Evolutionary conservation across 2,329 filamentous ascomycete species (phyloP).

Genomic region (Botryotinia globosa): DNA sequence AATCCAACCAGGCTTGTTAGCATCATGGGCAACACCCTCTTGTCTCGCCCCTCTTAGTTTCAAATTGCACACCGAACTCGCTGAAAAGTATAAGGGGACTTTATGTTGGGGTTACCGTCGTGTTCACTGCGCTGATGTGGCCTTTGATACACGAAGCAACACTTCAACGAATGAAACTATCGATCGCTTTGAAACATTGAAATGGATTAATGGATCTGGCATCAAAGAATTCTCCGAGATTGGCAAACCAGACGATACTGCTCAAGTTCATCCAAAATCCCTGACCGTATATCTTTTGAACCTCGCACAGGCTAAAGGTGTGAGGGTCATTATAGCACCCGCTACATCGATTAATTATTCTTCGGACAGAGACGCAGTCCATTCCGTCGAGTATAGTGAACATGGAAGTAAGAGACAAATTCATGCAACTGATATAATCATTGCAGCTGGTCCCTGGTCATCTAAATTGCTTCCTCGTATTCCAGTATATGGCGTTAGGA

Average conservation of each 20-base stretch:
- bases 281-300: neutral
- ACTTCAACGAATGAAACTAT: neutral
- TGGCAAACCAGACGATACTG: neutral
- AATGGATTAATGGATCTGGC: neutral
- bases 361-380: neutral
- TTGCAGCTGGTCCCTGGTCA: constrained; percentile 9
- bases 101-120: constrained; percentile 80
- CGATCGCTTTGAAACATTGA: neutral
- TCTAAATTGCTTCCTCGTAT: constrained; percentile 2
- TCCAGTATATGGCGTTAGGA: constrained; percentile 5
- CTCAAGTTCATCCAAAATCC: constrained; percentile 4
- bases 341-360: constrained; percentile 7
- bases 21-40: constrained; percentile 81
- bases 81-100: constrained; percentile 72
- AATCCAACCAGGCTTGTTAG: constrained; percentile 56
- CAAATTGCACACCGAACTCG: constrained; percentile 73
- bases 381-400: neutral
- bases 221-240: constrained; percentile 4
- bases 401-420: neutral
- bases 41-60: constrained; percentile 83
- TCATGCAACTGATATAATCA: neutral
- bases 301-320: constrained; percentile 1
- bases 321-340: neutral
- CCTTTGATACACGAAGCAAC: neutral
- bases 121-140: constrained; percentile 58